Base-by-base conservation (phyloP, 495 filamentous ascomycete genomes). In the Xylaria grammica region DNA sequence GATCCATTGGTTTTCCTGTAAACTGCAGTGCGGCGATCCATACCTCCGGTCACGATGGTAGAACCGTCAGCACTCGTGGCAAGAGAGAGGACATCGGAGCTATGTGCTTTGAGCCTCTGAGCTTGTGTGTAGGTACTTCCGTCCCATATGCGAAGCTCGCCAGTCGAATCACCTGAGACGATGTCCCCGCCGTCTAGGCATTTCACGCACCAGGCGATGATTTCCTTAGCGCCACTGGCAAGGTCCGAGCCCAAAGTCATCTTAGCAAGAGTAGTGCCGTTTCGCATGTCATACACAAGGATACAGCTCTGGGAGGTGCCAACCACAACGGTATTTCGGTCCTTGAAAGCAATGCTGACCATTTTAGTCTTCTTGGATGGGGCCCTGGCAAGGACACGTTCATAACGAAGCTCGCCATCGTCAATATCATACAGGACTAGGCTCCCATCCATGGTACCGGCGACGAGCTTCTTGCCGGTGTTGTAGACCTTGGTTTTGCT, bases 241-340 rank as follows among this genome's bases (percentile, higher is more conserved):
- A 90, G 82, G 40, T 92, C 92, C 52, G 87, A 86, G 17, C 93
- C 95, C 10, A 98, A 78, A 0, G 91, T 93, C 81, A 99, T 94
- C 59, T 86, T 92, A 13, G 91, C 82, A 58, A 96, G 67, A 52
- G 89, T 79, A 45, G 86, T 79, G 2, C 91, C 90, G 72, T 84
- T 93, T 27, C 93, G 85, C 64, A 91, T 90, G 77, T 98, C 93
- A 76, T 90, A 97, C 62, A 96, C 83, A 54, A 94, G 87, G 60
- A 99, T 95, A 11, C 87, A 92, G 76, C 92, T 93, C 78, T 98
- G 93, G 3, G 92, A 93, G 72, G 93, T 97, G 17, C 95, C 95
- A 36, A 94, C 93, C 46, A 97, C 85, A 66, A 96, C 87, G 34
- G 85, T 88, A 71, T 94, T 82, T 29, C 90, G 86, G 67, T 91